phyloP scores from a whole-genome alignment of 2,329 filamentous ascomycete species.

The Xylariaceae sp. region DNA sequence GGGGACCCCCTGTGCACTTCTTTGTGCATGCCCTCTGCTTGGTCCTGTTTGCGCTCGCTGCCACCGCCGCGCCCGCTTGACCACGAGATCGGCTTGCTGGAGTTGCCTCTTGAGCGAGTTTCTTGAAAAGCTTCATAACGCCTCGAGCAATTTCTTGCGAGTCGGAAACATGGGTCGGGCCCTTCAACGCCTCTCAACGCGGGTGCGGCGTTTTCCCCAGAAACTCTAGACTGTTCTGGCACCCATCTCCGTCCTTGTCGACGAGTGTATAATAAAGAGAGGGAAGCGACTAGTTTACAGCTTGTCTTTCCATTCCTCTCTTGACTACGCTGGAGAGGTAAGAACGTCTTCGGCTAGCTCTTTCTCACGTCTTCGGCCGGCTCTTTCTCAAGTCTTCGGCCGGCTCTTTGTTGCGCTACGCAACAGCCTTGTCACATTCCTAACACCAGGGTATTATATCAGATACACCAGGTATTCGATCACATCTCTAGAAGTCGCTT shows the following conservation, averaged over 20 bases:
- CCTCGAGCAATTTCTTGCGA: background rate
- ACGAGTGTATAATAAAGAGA: too few species aligned
- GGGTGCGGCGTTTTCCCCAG: background rate
- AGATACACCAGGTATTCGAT: background rate
- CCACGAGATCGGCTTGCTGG: background rate
- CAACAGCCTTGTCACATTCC: background rate
- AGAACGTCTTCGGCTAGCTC: background rate
- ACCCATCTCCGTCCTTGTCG: too few species aligned
- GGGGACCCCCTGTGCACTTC: conserved; percentile 40
- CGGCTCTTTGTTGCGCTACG: background rate
- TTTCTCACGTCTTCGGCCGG: background rate
- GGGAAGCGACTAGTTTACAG: too few species aligned
- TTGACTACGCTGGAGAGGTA: background rate
- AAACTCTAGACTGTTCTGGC: background rate
- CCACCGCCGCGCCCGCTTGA: background rate
- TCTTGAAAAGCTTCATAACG: background rate
- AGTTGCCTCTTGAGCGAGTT: background rate
- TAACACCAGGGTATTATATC: too few species aligned
- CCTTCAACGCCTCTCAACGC: background rate
- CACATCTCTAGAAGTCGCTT: too few species aligned
- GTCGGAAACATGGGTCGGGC: background rate
- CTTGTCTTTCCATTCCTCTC: too few species aligned
- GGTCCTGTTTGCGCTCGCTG: conserved; percentile 21
- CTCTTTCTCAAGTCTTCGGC: background rate
- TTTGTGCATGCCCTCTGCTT: conserved; percentile 33